Conservation (phyloP, 1,139 yeast species). For the Taphrina sp. region DNA sequence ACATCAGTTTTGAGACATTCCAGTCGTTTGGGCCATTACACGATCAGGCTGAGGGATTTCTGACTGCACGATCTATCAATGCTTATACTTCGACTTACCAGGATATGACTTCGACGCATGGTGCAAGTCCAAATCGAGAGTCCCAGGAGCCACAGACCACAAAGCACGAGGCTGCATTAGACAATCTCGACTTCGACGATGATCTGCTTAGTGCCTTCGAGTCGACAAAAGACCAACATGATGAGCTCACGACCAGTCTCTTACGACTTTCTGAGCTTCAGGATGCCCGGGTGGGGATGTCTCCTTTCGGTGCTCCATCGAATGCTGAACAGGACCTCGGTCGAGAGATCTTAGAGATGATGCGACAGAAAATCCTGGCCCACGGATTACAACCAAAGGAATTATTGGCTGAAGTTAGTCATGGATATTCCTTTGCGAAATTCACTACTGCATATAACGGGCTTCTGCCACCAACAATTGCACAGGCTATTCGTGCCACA, state of each 20-base stretch:
- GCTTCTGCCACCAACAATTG: slow-evolving; percentile 22
- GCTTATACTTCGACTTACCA: background rate
- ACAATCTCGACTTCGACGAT: slow-evolving; percentile 4
- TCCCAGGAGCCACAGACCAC: background rate
- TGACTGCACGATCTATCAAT: background rate
- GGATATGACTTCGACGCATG: background rate
- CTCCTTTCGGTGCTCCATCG: background rate
- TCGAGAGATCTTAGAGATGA: background rate
- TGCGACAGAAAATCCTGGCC: background rate
- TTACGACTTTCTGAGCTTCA: background rate
- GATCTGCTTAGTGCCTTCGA: slow-evolving; percentile 10
- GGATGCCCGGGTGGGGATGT: background rate
- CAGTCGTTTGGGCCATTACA: background rate
- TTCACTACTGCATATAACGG: slow-evolving; percentile 15
- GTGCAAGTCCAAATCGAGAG: background rate
- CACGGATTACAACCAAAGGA: background rate
- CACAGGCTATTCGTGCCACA: slow-evolving; percentile 20
- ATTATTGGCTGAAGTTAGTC: slow-evolving; percentile 2
- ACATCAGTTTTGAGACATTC: background rate
- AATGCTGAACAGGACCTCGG: slow-evolving; percentile 7
- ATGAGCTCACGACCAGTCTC: background rate
- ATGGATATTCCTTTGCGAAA: slow-evolving; percentile 3
- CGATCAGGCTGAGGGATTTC: background rate
- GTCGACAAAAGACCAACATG: background rate
- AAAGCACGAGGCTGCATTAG: background rate